Evolutionary conservation across 108 stramenopile species (phyloP), one percentile per base, ranked within the genome.

Genomic region (Cyclostephanos tholiformis): DNA sequence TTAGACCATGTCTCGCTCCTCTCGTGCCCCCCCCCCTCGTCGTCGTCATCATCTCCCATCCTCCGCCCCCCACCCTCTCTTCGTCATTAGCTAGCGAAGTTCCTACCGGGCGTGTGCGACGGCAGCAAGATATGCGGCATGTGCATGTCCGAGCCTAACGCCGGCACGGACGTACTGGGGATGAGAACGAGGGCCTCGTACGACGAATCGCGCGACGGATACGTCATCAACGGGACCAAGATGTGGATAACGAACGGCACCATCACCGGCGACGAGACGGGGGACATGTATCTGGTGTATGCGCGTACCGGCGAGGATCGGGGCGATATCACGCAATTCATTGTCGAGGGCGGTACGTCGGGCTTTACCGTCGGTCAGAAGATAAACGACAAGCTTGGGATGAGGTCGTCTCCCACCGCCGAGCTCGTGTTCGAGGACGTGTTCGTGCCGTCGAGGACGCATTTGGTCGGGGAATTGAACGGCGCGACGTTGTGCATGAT

Each of bases 201-300:
- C 20, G 81, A 90, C 29, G 67, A 72, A 35, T 80, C 26, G 0
- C 48, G 72, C 36, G 75, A 87, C 55, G 79, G 84, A 4, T 99
- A 84, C 73, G 63, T 91, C 13, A 69, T 99, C 71, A 98, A 96
- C 74, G 99, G 99, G 8, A 79, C 90, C 20, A 99, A 99, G 84
- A 97, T 99, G 97, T 99, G 99, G 99, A 99, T 99, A 72, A 99
- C 99, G 20, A 99, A 99, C 82, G 99, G 99, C 11, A 97, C 96
- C 19, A 39, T 97, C 25, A 89, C 94, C 35, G 97, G 93, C 19
- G 72, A 84, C 22, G 84, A 83, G 30, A 93, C 94, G 6, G 99
- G 99, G 0, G 99, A 99, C 75, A 63, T 89, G 20, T 99, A 95
- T 64, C 84, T 99, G 19, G 97, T 99, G 0, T 99, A 99, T 71